Percentiles rank a stretch among this genome's conserved stretches.
These are phyloP conservation scores for Sphaceloma murrayae DNA, from an alignment of 2,329 filamentous ascomycete genomes.

Conservation along the genomic window DNA sequence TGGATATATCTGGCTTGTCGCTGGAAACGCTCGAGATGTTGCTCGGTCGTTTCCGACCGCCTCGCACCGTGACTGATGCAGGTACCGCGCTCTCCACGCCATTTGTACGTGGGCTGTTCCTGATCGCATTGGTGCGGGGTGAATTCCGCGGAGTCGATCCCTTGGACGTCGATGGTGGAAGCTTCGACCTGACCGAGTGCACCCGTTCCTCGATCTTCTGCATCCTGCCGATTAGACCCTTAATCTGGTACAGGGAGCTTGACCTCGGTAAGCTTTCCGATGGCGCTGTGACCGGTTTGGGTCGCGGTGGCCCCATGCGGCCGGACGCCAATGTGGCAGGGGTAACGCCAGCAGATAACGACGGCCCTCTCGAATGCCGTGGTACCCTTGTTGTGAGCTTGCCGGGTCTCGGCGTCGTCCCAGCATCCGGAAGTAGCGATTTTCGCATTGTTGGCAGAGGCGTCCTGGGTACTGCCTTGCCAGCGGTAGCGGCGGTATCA, in stretches of 20 bases:
- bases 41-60: conserved; percentile 55
- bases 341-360: conserved; percentile 38
- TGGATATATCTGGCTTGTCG: conserved; percentile 23
- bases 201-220: conserved; percentile 90
- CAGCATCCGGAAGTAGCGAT: conserved; percentile 44
- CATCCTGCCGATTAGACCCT: conserved; percentile 91
- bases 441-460: conserved; percentile 32
- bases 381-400: conserved; percentile 36
- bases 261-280: conserved; percentile 45
- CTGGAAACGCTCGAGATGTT: conserved; percentile 39
- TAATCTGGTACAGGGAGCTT: conserved; percentile 81
- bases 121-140: conserved; percentile 44
- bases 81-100: conserved; percentile 42
- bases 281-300: conserved; percentile 25
- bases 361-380: conserved; percentile 48
- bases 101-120: conserved; percentile 29
- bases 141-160: conserved; percentile 70
- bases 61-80: conserved; percentile 52
- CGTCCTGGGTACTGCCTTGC: conserved; percentile 26
- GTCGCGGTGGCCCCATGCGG: conserved; percentile 36
- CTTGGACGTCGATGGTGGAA: conserved; percentile 53
- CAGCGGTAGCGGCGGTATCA: conserved; percentile 55
- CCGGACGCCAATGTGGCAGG: conserved; percentile 38
- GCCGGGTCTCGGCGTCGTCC: conserved; percentile 45
- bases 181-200: conserved; percentile 79